A percentile compares a stretch with the other conserved stretches of the same genome.
Evolutionary conservation across 768 basidiomycete genomes (phyloP).

Genomic region (Dacryopinax primogenitus): DNA sequence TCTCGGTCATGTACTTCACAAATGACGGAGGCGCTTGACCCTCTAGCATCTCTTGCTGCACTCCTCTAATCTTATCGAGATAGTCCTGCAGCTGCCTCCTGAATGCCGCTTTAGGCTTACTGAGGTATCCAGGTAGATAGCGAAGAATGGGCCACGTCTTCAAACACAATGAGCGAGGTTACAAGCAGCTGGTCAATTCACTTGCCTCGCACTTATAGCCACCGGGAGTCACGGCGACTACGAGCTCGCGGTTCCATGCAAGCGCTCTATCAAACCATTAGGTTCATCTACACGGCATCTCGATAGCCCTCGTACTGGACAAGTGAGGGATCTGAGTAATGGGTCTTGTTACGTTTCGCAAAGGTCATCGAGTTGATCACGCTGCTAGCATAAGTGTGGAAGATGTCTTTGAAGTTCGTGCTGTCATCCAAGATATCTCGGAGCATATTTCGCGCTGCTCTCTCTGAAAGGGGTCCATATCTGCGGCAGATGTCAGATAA

Average conservation of each 20-base stretch:
- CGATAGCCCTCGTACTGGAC: neutral
- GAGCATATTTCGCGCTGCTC: neutral
- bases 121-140: neutral
- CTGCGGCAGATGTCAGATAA: neutral
- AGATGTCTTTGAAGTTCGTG: neutral
- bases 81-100: neutral
- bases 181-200: neutral
- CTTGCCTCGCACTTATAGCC: neutral
- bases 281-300: neutral
- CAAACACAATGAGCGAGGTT: neutral
- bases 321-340: neutral
- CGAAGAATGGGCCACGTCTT: neutral
- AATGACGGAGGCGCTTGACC: neutral
- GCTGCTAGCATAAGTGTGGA: neutral
- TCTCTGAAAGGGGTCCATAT: neutral
- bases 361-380: neutral
- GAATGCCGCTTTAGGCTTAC: neutral
- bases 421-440: neutral
- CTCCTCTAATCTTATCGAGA: neutral
- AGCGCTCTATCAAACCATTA: neutral
- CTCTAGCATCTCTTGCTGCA: neutral
- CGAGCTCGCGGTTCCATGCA: neutral
- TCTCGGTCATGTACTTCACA: neutral
- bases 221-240: neutral
- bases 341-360: neutral